phyloP scores from a whole-genome alignment of 148 eudicot genomes.

The Linanthus parryae region DNA sequence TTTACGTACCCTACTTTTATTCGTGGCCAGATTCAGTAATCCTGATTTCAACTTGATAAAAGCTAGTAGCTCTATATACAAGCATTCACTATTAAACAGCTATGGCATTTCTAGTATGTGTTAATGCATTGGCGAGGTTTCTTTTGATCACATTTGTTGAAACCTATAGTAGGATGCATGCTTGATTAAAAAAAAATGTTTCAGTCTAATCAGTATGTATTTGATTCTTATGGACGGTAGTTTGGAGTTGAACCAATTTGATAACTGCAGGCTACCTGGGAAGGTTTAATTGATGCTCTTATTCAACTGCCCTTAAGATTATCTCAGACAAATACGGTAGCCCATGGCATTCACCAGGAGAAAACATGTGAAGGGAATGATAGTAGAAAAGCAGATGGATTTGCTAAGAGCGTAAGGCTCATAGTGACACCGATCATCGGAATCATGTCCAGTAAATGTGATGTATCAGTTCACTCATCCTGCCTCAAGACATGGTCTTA shows the following conservation, averaged over 20 bases:
- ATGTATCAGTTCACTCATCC: constrained; percentile 55
- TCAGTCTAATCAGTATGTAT: neutral
- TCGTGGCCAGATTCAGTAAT: too few relatives aligned
- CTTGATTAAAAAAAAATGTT: too few relatives aligned
- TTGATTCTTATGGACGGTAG: neutral
- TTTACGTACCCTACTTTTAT: too few relatives aligned
- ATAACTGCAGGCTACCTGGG: constrained; percentile 79
- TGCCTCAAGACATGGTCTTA: constrained; percentile 86
- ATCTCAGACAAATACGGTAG: constrained; percentile 35
- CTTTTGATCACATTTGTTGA: too few relatives aligned
- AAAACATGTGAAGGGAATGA: constrained; percentile 17
- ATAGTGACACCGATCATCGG: constrained; percentile 80
- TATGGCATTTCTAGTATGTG: too few relatives aligned
- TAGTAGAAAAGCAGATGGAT: constrained; percentile 26
- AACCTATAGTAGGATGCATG: too few relatives aligned
- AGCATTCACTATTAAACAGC: too few relatives aligned
- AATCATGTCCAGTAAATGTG: constrained; percentile 61
- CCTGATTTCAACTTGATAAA: too few relatives aligned
- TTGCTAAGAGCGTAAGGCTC: constrained; percentile 54
- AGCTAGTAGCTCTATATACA: too few relatives aligned
- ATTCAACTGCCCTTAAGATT: constrained; percentile 51
- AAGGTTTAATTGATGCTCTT: constrained; percentile 82
- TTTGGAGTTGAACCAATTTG: neutral
- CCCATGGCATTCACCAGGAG: constrained; percentile 17
- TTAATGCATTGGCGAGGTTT: too few relatives aligned